Conservation (phyloP, 1,284 basidiomycete genomes). For the Boletus smithii region DNA sequence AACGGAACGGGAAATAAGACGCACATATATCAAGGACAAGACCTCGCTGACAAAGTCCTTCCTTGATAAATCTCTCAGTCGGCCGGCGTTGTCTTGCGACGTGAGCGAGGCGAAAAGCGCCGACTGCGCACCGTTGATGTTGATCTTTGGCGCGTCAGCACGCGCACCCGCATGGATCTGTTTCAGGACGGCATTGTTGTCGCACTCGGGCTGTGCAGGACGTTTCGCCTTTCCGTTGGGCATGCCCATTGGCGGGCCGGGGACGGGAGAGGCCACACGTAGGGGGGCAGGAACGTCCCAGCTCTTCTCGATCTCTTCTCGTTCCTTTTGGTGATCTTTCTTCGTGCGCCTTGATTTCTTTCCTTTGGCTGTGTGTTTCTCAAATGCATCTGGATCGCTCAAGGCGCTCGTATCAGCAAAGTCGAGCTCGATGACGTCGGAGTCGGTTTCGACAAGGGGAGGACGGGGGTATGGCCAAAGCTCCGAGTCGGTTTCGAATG, state of each 20-base stretch:
- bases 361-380: slow-evolving; percentile 24
- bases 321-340: slow-evolving; percentile 41
- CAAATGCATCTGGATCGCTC: slow-evolving; percentile 57
- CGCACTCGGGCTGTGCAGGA: slow-evolving; percentile 6
- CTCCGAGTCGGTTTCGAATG: slow-evolving; percentile 57
- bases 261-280: slow-evolving; percentile 17
- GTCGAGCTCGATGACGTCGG: slow-evolving; percentile 65
- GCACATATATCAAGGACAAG: slow-evolving; percentile 65
- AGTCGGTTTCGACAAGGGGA: slow-evolving; percentile 37
- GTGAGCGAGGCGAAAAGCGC: slow-evolving; percentile 32
- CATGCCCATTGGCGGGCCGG: slow-evolving; percentile 9
- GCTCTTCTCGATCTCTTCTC: slow-evolving; percentile 55
- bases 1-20: slow-evolving; percentile 26
- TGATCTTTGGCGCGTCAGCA: slow-evolving; percentile 14
- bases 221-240: slow-evolving; percentile 27
- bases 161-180: neutral
- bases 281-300: slow-evolving; percentile 49
- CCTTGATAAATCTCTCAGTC: slow-evolving; percentile 38
- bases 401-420: slow-evolving; percentile 66
- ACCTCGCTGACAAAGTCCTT: slow-evolving; percentile 68
- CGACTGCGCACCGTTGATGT: slow-evolving; percentile 26
- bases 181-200: slow-evolving; percentile 7
- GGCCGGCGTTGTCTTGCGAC: slow-evolving; percentile 17
- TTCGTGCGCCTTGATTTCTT: slow-evolving; percentile 39
- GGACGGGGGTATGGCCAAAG: slow-evolving; percentile 64